phyloP scores from a whole-genome alignment of 2,329 filamentous ascomycete species.

The Aspergillus udagawae region DNA sequence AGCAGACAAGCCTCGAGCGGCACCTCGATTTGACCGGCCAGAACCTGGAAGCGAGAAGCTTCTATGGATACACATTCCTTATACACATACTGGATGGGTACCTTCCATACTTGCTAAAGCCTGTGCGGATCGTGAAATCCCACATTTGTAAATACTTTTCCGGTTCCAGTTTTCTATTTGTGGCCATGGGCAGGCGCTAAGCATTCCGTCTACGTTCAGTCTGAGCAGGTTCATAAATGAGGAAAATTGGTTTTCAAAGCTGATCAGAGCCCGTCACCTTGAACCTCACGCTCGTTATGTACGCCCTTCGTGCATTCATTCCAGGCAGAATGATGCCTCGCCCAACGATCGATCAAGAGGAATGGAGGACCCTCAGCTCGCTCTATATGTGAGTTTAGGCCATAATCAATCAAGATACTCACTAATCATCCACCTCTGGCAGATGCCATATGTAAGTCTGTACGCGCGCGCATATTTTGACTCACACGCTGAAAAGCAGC shows the following conservation, averaged over 20 bases:
- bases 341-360: conserved; percentile 6
- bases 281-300: conserved; percentile 39
- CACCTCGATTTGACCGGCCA: conserved; percentile 29
- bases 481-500: background rate
- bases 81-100: conserved; percentile 24
- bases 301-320: conserved; percentile 31
- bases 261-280: conserved; percentile 35
- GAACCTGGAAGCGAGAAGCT: conserved; percentile 31
- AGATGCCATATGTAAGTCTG: conserved; percentile 28
- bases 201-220: conserved; percentile 22
- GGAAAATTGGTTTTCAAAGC: conserved; percentile 34
- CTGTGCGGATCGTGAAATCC: conserved; percentile 22
- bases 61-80: conserved; percentile 34
- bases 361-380: conserved; percentile 21
- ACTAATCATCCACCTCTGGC: background rate
- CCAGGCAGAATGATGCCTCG: conserved; percentile 22
- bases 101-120: conserved; percentile 19
- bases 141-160: conserved; percentile 14
- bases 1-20: conserved; percentile 21
- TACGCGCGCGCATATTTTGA: background rate
- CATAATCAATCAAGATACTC: background rate
- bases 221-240: conserved; percentile 32
- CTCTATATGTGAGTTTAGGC: conserved; percentile 26
- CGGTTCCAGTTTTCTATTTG: background rate
- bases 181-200: background rate